Evolutionary conservation across 257 asterid species (phyloP).

Genomic region (Solanum chmielewskii): DNA sequence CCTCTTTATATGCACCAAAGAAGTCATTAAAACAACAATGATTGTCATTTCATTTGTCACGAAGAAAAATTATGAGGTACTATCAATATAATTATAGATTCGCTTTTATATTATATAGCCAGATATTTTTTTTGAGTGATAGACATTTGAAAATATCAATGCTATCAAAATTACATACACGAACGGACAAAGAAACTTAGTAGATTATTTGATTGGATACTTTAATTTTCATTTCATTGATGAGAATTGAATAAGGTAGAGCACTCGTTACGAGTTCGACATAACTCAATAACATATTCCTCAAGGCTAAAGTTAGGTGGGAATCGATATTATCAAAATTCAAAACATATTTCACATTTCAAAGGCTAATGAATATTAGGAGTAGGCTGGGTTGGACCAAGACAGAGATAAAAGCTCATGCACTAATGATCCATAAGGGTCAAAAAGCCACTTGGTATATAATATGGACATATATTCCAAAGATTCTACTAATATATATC

Average conservation of each 20-base stretch:
- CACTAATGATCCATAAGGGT: not conserved
- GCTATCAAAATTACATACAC: not conserved
- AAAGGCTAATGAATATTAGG: not conserved
- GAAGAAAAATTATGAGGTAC: not conserved
- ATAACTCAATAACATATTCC: not conserved
- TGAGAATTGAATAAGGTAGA: not conserved
- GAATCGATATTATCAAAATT: not conserved
- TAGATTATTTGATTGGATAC: not conserved
- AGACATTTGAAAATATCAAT: not conserved
- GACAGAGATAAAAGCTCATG: not conserved
- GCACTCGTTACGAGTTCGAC: not conserved
- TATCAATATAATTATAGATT: not conserved
- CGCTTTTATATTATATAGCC: not conserved
- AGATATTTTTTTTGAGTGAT: not conserved
- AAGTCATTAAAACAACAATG: not conserved
- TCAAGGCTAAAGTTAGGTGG: not conserved
- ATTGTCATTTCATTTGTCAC: not conserved
- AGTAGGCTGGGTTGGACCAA: not conserved
- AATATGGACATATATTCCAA: not conserved
- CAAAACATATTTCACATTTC: not conserved
- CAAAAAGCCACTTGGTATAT: not conserved
- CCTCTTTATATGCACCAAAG: not conserved
- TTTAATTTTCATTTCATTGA: not conserved
- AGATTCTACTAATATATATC: not conserved
- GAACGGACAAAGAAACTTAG: not conserved